Evolutionary conservation across 192 early-diverging fungal genomes (phyloP).

Genomic region (Neocallimastix lanati): DNA sequence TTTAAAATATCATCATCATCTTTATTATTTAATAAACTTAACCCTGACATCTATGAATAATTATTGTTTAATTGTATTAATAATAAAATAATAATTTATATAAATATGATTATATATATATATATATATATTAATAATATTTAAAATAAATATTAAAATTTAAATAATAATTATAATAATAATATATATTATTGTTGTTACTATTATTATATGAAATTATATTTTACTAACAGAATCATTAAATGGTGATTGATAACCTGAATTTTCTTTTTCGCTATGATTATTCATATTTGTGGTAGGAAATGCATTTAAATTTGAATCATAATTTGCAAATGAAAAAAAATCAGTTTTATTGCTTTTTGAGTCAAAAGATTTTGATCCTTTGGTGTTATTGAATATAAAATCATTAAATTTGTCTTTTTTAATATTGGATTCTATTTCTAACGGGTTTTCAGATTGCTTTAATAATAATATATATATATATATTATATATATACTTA

Average conservation of each 20-base stretch:
- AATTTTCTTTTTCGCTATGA: too few relatives aligned
- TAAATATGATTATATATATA: too few relatives aligned
- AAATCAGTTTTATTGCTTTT: neutral
- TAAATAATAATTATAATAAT: too few relatives aligned
- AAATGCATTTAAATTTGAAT: neutral
- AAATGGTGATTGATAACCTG: neutral
- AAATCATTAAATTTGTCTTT: neutral
- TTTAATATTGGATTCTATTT: neutral
- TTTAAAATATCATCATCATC: neutral
- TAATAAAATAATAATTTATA: too few relatives aligned
- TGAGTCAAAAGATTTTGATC: neutral
- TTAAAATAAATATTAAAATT: too few relatives aligned
- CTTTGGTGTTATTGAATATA: neutral
- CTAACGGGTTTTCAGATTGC: neutral
- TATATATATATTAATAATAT: too few relatives aligned
- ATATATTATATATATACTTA: too few relatives aligned
- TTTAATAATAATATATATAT: too few relatives aligned
- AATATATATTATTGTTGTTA: too few relatives aligned
- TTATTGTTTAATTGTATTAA: too few relatives aligned
- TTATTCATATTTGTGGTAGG: neutral
- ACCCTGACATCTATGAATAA: neutral
- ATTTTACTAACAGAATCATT: neutral
- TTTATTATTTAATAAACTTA: neutral
- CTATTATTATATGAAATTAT: too few relatives aligned
- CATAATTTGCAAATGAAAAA: neutral